Base-by-base conservation (phyloP, 257 asterid genomes). In the Primulina tabacum region DNA sequence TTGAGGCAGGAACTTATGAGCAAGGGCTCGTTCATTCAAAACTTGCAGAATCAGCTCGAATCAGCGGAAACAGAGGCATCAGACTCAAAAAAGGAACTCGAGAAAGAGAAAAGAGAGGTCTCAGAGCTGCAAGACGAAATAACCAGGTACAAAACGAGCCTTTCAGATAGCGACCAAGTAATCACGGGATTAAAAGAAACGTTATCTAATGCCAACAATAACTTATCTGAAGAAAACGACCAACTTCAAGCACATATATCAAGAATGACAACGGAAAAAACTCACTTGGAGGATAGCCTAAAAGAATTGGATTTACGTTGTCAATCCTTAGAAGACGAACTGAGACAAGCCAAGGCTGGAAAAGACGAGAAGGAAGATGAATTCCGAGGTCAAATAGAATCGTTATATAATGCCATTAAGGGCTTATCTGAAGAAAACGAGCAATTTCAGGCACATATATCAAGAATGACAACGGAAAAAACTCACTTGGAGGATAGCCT, bases 121-220 rank as follows among this genome's bases (percentile, higher is more conserved):
- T 74, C 86, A 2, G 86, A 81, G 85, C 77, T 90, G 77, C 95
- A 75, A 57, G 97, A 89, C 76, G 85, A 96, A 21, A 82, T 93
- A 1, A 55, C 32, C 17, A 84, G 97, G 81, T 90, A 89, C 83
- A 86, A 93, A 71, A 67, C 76, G 28, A 90, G 76, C 79, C 81
- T 93, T 20, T 77, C 96, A 0, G 94, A 87, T 50, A 93, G 97
- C 20, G 96, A 90, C 60, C 94, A 87, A 77, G 97, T 90, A 74
- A 93, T 93, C 69, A 71, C 94, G 74, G 88, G 80, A 32, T 67
- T 93, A 76, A 88, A 80, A 79, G 98, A 90, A 75, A 69, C 90
- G 0, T 71, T 93, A 47, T 77, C 85, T 18, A 86, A 89, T n/a
- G 94, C 96, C 59, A 93, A 93, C 83, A 83, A 86, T 89, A 82